phyloP scores from a whole-genome alignment of 345 rosid genomes.

The Eucalyptus viminalis region DNA sequence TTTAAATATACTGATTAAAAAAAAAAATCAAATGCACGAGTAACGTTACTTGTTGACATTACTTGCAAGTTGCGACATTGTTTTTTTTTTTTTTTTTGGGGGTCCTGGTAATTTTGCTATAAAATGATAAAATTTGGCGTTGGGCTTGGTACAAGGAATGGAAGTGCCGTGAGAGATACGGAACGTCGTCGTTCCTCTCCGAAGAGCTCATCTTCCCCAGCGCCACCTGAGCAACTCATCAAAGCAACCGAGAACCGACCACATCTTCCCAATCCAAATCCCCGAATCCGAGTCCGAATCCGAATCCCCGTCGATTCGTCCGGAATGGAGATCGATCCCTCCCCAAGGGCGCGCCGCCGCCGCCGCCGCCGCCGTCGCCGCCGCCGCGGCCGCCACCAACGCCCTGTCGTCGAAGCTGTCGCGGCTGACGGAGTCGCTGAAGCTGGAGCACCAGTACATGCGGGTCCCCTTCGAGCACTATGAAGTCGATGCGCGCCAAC shows the following conservation, averaged over 20 bases:
- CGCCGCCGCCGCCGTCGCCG: not conserved
- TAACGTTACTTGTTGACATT: not conserved
- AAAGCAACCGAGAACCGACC: not conserved
- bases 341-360: conserved; percentile 13
- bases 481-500: conserved; percentile 83
- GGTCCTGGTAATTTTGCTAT: not conserved
- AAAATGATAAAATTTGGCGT: not conserved
- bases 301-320: not conserved
- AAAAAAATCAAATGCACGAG: not conserved
- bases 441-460: conserved; percentile 86
- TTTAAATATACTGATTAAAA: not conserved
- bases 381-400: conserved; percentile 3
- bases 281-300: no score
- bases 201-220: not conserved
- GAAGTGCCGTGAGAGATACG: not conserved
- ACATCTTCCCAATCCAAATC: not conserved
- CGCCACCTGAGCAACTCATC: not conserved
- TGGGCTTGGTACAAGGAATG: not conserved
- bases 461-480: conserved; percentile 95
- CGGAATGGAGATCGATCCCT: not conserved
- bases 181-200: not conserved
- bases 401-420: conserved; percentile 35
- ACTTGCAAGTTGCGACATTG: not conserved
- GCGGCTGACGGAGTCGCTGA: conserved; percentile 72
- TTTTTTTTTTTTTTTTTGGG: rapidly evolving